Base-by-base conservation (phyloP, 345 rosid genomes). In the Bruguiera gymnorhiza region DNA sequence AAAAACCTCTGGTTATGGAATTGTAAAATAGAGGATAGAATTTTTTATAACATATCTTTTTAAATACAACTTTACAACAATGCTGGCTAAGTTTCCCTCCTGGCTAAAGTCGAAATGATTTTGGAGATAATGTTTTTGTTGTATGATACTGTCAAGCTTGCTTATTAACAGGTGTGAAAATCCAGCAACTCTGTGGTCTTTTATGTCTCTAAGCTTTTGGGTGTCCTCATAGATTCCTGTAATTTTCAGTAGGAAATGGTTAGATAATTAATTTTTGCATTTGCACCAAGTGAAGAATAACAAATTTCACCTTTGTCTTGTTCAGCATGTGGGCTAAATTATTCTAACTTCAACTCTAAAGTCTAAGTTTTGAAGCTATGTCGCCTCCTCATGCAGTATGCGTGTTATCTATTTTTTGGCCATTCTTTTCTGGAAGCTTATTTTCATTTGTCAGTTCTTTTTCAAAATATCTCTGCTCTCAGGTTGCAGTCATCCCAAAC, bases 401-500 rank as follows among this genome's bases (percentile, higher is more conserved):
- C 1, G 7, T 9, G 8, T 30, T 8, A 5, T 53, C 16, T 53
- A 36, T 23, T 54, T 34, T 34, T 60, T 10, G 2, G 5, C 20
- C 8, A 5, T 11, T 53, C 30, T 67, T 36, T 70, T 50, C 46
- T 65, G 67, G 20, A 69, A 21, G 71, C 29, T 34, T 68, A 55
- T 34, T 63, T 70, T 21, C 56, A 21, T 43, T 26, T 26, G 52
- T 66, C 32, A 31, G 6, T 62, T 68, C 76, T 78, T 76, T 81
- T 24, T 61, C 36, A 29, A 11, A 16, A 11, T 36, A 34, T 23
- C 29, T 70, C 50, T 51, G 36, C 50, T 68, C 34, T 60, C 86
- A 95, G 99, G 92, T 95, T 66, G 91, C 85, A 36, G 76, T 95
- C 61, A 81, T 95, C 79, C 89, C 83, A 56, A 92, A 90, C 66